Evolutionary conservation across 1,284 basidiomycete genomes (phyloP).

Genomic region (Chiua sp.): DNA sequence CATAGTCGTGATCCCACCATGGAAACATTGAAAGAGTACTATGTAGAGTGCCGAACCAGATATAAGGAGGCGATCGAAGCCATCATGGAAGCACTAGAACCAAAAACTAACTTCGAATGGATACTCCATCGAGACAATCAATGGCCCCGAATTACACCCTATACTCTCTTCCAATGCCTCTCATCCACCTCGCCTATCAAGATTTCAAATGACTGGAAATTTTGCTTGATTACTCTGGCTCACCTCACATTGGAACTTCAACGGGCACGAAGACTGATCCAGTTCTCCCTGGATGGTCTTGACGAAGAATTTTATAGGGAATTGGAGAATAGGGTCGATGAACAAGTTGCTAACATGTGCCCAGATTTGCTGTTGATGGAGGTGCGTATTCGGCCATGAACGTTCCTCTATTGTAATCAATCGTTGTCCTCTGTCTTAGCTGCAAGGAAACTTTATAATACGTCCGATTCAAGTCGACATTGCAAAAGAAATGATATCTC

Average conservation of each 20-base stretch:
- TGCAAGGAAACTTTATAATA: constrained; percentile 47
- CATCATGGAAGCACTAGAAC: constrained; percentile 12
- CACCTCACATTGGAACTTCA: no score
- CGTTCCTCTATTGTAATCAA: no score
- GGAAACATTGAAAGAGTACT: constrained; percentile 17
- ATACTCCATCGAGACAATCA: constrained; percentile 10
- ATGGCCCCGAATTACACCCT: constrained; percentile 31
- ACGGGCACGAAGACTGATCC: no score
- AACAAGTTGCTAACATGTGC: no score
- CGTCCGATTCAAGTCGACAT: constrained; percentile 46
- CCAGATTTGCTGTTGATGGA: no score
- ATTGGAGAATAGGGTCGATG: no score
- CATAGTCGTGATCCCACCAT: no score
- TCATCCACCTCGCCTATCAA: constrained; percentile 9
- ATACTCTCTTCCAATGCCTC: constrained; percentile 27
- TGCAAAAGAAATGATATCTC: constrained; percentile 52
- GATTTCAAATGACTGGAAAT: no score
- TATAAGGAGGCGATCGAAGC: background rate
- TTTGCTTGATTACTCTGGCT: no score
- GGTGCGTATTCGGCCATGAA: no score
- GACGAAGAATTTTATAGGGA: no score
- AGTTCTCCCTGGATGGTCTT: no score
- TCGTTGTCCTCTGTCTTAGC: constrained; percentile 28
- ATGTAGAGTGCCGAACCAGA: background rate
- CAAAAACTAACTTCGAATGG: constrained; percentile 9